Evolutionary conservation across 306 rosid genomes (phyloP).

Genomic region (Castanea sativa): DNA sequence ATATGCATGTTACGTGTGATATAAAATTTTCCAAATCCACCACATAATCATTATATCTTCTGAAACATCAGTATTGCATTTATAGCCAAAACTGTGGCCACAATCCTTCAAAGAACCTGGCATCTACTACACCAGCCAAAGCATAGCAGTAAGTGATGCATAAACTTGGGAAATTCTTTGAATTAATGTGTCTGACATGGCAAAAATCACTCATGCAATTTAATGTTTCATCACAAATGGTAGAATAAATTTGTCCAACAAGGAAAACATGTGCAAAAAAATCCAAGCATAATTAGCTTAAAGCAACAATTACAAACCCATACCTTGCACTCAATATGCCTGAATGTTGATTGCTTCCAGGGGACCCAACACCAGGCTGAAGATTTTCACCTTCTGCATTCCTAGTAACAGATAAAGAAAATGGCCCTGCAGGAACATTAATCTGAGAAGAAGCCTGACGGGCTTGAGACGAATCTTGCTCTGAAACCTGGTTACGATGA

Average conservation of each 20-base stretch:
- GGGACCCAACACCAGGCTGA: constrained; percentile 42
- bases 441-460: constrained; percentile 77
- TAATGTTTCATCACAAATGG: not conserved
- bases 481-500: constrained; percentile 68
- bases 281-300: constrained; percentile 3
- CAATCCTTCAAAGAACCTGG: not conserved
- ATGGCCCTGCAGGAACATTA: constrained; percentile 61
- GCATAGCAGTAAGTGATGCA: not conserved
- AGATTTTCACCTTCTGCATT: constrained; percentile 64
- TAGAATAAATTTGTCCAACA: not conserved
- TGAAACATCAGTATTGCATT: too few species aligned
- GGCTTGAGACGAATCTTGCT: constrained; percentile 62
- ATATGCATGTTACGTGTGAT: too few species aligned
- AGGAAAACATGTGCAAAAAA: not conserved
- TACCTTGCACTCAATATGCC: constrained; percentile 65
- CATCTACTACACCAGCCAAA: not conserved
- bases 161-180: not conserved
- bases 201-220: constrained; percentile 1
- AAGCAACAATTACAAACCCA: constrained; percentile 27
- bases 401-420: constrained; percentile 65
- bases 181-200: constrained; percentile 4
- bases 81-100: too few species aligned
- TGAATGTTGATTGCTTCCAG: constrained; percentile 54
- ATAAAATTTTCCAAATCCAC: too few species aligned
- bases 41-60: too few species aligned